Evolutionary conservation across 2,329 filamentous ascomycete species (phyloP).

Genomic region (Chaetoscypha palmicola): DNA sequence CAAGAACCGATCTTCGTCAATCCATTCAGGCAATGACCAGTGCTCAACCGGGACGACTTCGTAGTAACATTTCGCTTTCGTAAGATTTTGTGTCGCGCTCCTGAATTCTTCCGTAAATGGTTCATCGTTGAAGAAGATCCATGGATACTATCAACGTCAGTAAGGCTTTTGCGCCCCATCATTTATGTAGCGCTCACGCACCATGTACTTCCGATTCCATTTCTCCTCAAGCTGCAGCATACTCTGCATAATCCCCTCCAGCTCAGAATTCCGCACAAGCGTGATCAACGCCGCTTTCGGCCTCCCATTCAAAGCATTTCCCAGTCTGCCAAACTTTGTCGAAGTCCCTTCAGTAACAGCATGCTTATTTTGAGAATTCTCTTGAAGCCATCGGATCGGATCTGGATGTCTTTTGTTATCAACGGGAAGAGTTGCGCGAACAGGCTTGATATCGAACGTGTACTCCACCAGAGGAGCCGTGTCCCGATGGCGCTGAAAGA

Average conservation of each 20-base stretch:
- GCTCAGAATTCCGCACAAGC: conserved; percentile 65
- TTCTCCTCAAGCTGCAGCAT: conserved; percentile 68
- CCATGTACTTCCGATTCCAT: conserved; percentile 61
- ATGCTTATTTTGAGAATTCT: conserved; percentile 31
- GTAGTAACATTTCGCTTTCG: conserved; percentile 64
- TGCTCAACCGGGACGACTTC: conserved; percentile 76
- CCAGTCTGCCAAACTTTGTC: not conserved
- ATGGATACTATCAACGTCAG: conserved; percentile 59
- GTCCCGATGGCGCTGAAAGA: not conserved
- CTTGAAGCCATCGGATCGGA: conserved; percentile 30
- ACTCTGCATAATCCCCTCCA: conserved; percentile 58
- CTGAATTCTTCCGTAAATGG: conserved; percentile 76
- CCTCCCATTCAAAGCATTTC: conserved; percentile 7
- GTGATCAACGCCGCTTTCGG: conserved; percentile 48
- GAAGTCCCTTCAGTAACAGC: conserved; percentile 15
- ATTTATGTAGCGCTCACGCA: not conserved
- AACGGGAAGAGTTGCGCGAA: conserved; percentile 11
- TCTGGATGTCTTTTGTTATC: conserved; percentile 18
- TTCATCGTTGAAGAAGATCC: conserved; percentile 81
- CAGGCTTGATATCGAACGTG: conserved; percentile 6
- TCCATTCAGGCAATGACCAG: conserved; percentile 93
- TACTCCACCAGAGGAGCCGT: not conserved
- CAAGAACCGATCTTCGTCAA: conserved; percentile 85
- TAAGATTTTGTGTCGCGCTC: conserved; percentile 56
- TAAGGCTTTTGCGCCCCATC: no score